phyloP scores from a whole-genome alignment of 306 rosid species.

The Cajanus cajan region DNA sequence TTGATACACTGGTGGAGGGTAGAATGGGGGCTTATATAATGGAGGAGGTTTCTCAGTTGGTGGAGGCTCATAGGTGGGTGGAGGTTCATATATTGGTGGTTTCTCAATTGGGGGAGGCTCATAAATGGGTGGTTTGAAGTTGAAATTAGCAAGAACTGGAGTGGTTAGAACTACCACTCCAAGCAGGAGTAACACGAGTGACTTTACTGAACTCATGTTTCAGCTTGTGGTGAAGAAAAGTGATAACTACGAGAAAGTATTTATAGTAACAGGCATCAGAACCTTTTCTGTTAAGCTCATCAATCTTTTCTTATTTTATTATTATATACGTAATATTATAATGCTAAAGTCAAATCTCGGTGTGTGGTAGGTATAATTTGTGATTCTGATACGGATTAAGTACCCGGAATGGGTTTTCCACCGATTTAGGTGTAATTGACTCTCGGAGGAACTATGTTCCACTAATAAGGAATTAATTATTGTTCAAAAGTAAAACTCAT shows the following conservation, averaged over 20 bases:
- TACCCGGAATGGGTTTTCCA: not conserved
- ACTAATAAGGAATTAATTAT: not conserved
- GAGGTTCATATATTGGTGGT: constrained; percentile 21
- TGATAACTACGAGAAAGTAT: not conserved
- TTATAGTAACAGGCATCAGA: constrained; percentile 20
- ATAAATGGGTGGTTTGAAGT: constrained; percentile 1
- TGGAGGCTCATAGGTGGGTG: constrained; percentile 22
- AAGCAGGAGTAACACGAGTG: constrained; percentile 22
- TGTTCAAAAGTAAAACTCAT: not conserved
- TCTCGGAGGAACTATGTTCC: not conserved
- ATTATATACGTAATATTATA: not conserved
- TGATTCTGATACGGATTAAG: not conserved
- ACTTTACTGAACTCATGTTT: constrained; percentile 22
- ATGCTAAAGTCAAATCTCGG: not conserved
- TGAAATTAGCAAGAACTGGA: constrained; percentile 23
- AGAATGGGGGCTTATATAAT: not conserved
- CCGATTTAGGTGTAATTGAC: not conserved
- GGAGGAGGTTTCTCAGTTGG: constrained; percentile 28
- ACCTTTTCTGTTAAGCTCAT: not conserved
- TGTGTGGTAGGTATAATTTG: constrained; percentile 18
- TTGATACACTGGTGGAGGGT: constrained; percentile 17
- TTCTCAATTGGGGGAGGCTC: constrained; percentile 27
- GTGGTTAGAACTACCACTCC: constrained; percentile 26
- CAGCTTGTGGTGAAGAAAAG: constrained; percentile 1
- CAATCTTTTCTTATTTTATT: not conserved